Conservation (phyloP, 2,329 filamentous ascomycete genomes). For the Pseudopyricularia cyperi region DNA sequence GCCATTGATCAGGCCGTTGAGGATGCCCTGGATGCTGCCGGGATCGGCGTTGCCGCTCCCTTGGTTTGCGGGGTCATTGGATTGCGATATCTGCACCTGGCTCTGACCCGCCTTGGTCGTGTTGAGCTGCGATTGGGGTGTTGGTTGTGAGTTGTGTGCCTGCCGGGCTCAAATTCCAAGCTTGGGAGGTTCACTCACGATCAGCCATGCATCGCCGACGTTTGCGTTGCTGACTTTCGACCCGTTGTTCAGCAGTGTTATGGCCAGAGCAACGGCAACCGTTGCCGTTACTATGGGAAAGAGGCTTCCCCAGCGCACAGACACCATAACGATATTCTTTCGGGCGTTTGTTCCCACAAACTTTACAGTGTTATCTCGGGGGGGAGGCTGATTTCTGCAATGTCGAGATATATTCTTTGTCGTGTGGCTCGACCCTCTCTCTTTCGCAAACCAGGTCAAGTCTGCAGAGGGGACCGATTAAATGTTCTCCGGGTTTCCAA, state of each 20-base stretch:
- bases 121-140: background rate
- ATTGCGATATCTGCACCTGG: background rate
- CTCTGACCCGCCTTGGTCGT: background rate
- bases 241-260: background rate
- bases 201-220: background rate
- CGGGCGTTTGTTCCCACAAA: too few relatives aligned
- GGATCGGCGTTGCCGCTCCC: background rate
- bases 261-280: slow-evolving; percentile 2
- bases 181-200: background rate
- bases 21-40: slow-evolving; percentile 5
- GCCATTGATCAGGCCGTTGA: slow-evolving; percentile 8
- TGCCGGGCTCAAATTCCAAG: background rate
- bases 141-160: background rate
- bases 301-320: background rate
- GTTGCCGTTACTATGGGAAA: background rate
- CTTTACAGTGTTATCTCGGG: too few relatives aligned
- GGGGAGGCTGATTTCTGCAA: too few relatives aligned
- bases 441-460: too few relatives aligned
- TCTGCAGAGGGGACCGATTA: too few relatives aligned
- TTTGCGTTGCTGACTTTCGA: background rate
- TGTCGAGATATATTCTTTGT: too few relatives aligned
- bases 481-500: too few relatives aligned
- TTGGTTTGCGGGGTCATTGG: background rate
- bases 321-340: too few relatives aligned
- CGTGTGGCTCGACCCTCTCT: too few relatives aligned